These are phyloP conservation scores for Pyrenula massariospora DNA, from an alignment of 495 filamentous ascomycete species.

Conservation along the genomic window DNA sequence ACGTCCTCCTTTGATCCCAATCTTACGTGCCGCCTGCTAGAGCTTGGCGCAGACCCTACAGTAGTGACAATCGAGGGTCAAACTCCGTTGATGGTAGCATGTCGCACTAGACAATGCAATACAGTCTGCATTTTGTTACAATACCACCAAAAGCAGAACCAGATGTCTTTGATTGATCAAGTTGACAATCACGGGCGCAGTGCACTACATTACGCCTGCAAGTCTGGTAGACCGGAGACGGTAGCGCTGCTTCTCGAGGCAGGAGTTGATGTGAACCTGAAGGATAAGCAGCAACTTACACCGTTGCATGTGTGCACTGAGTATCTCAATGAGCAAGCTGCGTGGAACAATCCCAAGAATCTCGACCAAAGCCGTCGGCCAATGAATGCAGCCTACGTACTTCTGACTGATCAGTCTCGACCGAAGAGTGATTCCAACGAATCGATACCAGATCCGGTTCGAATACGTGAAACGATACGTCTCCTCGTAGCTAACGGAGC, in stretches of 20 bases:
- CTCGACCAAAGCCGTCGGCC: background rate
- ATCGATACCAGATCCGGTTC: too few species aligned
- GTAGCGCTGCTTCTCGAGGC: conserved; percentile 1
- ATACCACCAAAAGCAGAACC: background rate
- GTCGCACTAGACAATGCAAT: background rate
- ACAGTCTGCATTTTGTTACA: background rate
- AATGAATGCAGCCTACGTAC: background rate
- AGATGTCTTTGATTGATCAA: background rate
- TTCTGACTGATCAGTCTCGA: background rate
- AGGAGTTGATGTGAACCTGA: background rate
- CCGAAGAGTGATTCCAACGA: background rate
- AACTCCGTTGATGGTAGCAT: background rate
- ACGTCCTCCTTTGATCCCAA: background rate
- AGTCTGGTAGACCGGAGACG: background rate
- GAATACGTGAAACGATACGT: background rate
- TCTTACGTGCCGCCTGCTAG: background rate
- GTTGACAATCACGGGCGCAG: background rate
- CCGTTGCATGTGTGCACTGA: background rate
- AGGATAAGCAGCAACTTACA: background rate
- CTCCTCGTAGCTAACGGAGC: background rate
- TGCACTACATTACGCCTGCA: background rate
- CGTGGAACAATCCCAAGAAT: background rate
- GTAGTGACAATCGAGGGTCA: background rate
- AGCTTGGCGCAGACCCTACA: background rate
- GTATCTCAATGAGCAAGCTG: background rate